phyloP scores from a whole-genome alignment of 2,329 filamentous ascomycete genomes.

The Botrytis fragariae region DNA sequence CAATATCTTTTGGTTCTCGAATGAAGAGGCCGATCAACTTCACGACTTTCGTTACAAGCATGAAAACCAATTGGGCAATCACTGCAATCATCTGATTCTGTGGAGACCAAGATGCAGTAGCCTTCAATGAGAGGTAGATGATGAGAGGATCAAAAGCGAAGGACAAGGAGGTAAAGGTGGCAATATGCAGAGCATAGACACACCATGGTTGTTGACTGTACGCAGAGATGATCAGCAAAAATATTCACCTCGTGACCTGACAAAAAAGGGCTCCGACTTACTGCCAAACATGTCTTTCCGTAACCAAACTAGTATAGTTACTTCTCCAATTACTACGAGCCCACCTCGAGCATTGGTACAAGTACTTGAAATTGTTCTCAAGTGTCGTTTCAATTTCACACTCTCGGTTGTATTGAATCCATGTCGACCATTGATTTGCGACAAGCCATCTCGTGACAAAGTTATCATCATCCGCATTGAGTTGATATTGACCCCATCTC shows the following conservation, averaged over 20 bases:
- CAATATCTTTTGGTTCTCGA: conserved; percentile 76
- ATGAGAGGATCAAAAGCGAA: conserved; percentile 74
- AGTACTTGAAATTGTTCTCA: conserved; percentile 82
- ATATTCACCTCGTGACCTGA: conserved; percentile 3
- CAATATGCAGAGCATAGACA: conserved; percentile 87
- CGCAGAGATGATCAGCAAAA: conserved; percentile 26
- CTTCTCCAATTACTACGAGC: conserved; percentile 97
- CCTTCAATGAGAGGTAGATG: conserved; percentile 66
- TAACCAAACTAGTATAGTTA: conserved; percentile 86
- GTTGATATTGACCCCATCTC: conserved; percentile 81
- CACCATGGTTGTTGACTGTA: conserved; percentile 86
- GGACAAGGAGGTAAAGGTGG: conserved; percentile 86
- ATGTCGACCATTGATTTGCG: conserved; percentile 87
- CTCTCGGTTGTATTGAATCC: conserved; percentile 89
- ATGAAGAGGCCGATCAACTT: conserved; percentile 86
- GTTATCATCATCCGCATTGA: conserved; percentile 97
- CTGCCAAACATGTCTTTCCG: conserved; percentile 81
- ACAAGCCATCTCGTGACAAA: conserved; percentile 97
- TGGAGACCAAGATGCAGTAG: conserved; percentile 59
- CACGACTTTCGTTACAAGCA: conserved; percentile 87
- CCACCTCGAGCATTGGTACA: conserved; percentile 93
- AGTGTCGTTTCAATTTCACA: conserved; percentile 92
- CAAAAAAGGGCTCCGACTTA: conserved; percentile 52
- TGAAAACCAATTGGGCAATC: conserved; percentile 66
- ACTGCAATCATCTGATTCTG: conserved; percentile 54